A percentile compares a stretch with the other conserved stretches of the same genome.
These are phyloP conservation scores for Fusarium torulosum DNA, from an alignment of 2,329 filamentous ascomycete species.

Conservation along the genomic window DNA sequence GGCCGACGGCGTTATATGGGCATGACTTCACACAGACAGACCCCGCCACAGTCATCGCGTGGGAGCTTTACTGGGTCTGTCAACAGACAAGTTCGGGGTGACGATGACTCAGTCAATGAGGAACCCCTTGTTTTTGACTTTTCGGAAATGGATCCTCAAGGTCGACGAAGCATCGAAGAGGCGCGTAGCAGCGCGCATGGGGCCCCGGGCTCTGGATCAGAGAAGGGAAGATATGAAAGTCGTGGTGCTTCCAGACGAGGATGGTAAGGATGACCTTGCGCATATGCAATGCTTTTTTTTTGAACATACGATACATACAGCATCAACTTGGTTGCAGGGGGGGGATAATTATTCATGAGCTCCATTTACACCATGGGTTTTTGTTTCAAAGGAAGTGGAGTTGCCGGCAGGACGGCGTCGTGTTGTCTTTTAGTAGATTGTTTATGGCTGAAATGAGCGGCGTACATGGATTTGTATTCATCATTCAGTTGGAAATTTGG, in stretches of 20 bases:
- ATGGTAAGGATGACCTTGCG: constrained; percentile 49
- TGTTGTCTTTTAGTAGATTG: constrained; percentile 29
- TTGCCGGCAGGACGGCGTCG: constrained; percentile 35
- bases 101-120: constrained; percentile 69
- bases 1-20: constrained; percentile 62
- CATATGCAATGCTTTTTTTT: constrained; percentile 18
- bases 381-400: constrained; percentile 32
- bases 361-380: constrained; percentile 23
- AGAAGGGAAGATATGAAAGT: constrained; percentile 57
- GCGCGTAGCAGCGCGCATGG: constrained; percentile 56
- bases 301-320: constrained; percentile 20
- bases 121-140: constrained; percentile 80
- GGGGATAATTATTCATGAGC: constrained; percentile 5
- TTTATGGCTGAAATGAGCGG: constrained; percentile 24
- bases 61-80: constrained; percentile 61
- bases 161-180: constrained; percentile 71
- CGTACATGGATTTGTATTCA: constrained; percentile 31
- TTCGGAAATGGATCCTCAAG: constrained; percentile 74
- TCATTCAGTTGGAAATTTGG: constrained; percentile 8
- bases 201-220: constrained; percentile 48
- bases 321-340: constrained; percentile 8
- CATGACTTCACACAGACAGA: constrained; percentile 57
- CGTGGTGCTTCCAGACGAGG: constrained; percentile 54
- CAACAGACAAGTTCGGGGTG: constrained; percentile 56
- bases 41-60: constrained; percentile 60